These are phyloP conservation scores for Cyclotella atomus DNA, from an alignment of 108 stramenopile species.

Conservation along the genomic window DNA sequence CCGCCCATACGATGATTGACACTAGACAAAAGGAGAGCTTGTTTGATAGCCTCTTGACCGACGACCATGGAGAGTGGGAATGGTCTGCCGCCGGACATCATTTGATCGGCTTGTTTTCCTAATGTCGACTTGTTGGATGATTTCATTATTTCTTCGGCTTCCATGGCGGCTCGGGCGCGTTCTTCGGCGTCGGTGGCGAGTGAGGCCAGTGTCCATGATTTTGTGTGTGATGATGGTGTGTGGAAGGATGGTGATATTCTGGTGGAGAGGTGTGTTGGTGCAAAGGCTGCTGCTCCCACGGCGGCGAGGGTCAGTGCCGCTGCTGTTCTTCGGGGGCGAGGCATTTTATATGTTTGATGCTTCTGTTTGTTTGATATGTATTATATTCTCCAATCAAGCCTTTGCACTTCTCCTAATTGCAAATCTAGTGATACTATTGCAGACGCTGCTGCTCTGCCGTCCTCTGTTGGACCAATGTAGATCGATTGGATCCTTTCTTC, in stretches of 20 bases:
- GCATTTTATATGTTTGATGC: no score
- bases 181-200: slow-evolving; percentile 44
- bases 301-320: slow-evolving; percentile 32
- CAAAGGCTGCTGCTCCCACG: slow-evolving; percentile 30
- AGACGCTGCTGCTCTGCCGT: no score
- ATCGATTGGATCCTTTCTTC: no score
- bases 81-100: slow-evolving; percentile 73
- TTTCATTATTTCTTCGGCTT: slow-evolving; percentile 37
- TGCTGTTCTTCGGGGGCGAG: slow-evolving; percentile 39
- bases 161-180: slow-evolving; percentile 53
- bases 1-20: slow-evolving; percentile 95
- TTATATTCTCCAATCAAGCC: neutral
- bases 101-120: slow-evolving; percentile 47
- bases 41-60: slow-evolving; percentile 95
- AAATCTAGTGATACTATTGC: no score
- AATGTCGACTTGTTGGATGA: neutral
- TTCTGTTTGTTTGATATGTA: neutral
- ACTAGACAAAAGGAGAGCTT: slow-evolving; percentile 87
- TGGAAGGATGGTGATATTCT: slow-evolving; percentile 15
- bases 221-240: neutral
- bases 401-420: no score
- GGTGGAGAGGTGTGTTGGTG: slow-evolving; percentile 13
- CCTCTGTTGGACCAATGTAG: no score
- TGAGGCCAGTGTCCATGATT: neutral
- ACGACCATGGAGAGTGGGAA: slow-evolving; percentile 97